A percentile compares a stretch with the other conserved stretches of the same genome.
Conservation (phyloP, 495 filamentous ascomycete species). For the Hypoxylon lenormandii region DNA sequence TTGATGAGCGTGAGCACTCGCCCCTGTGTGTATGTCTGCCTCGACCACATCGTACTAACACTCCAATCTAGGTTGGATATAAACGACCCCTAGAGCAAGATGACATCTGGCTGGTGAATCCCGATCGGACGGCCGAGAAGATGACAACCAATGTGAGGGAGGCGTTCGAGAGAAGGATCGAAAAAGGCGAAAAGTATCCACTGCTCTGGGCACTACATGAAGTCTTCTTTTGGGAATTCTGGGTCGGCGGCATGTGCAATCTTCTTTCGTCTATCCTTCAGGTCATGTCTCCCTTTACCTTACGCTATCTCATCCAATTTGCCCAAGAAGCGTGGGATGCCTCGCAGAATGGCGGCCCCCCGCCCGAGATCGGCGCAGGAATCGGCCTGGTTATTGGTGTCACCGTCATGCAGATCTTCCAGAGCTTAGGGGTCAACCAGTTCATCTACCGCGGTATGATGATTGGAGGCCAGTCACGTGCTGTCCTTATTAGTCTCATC, state of each 20-base stretch:
- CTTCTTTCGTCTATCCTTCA: slow-evolving; percentile 75
- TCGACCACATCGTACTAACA: slow-evolving; percentile 17
- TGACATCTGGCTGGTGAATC: slow-evolving; percentile 90
- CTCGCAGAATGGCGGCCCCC: slow-evolving; percentile 60
- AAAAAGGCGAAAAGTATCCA: slow-evolving; percentile 76
- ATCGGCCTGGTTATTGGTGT: slow-evolving; percentile 82
- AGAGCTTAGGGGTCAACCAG: slow-evolving; percentile 79
- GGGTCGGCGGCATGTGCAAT: slow-evolving; percentile 81
- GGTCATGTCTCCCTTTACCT: slow-evolving; percentile 78
- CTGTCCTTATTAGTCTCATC: slow-evolving; percentile 77
- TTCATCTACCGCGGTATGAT: slow-evolving; percentile 86
- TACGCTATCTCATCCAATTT: slow-evolving; percentile 81
- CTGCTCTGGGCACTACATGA: slow-evolving; percentile 86
- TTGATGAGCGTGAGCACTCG: slow-evolving; percentile 70
- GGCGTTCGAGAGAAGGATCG: slow-evolving; percentile 74
- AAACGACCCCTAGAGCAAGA: slow-evolving; percentile 82
- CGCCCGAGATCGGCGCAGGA: slow-evolving; percentile 73
- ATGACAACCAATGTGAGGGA: slow-evolving; percentile 72
- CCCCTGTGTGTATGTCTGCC: neutral
- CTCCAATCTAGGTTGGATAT: slow-evolving; percentile 74
- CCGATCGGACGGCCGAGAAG: slow-evolving; percentile 74
- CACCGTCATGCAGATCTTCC: slow-evolving; percentile 77
- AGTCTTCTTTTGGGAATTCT: slow-evolving; percentile 86
- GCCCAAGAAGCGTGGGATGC: slow-evolving; percentile 79
- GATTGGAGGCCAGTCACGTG: slow-evolving; percentile 79